These are phyloP conservation scores for Coemansia furcata DNA, from an alignment of 192 early-diverging fungal species.

Conservation along the genomic window DNA sequence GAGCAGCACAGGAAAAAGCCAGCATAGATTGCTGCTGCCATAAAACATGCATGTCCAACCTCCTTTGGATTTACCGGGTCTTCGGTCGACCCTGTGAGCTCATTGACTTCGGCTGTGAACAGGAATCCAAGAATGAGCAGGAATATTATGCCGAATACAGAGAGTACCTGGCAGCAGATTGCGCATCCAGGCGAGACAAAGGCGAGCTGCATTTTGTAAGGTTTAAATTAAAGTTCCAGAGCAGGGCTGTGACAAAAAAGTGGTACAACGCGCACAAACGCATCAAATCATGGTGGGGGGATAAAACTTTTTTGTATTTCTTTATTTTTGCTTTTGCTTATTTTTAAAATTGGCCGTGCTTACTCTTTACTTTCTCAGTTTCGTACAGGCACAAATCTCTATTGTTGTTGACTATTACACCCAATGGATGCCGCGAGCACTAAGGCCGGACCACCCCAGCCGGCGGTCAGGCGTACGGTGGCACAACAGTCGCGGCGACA, in stretches of 20 bases:
- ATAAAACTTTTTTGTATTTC: neutral
- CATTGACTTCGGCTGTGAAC: constrained; percentile 51
- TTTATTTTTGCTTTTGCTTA: neutral
- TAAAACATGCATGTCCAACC: constrained; percentile 51
- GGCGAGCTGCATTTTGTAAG: constrained; percentile 45
- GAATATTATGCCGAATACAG: constrained; percentile 51
- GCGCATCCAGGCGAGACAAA: constrained; percentile 54
- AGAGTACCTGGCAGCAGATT: constrained; percentile 51
- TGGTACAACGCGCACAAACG: neutral
- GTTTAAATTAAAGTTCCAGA: neutral
- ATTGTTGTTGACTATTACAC: neutral
- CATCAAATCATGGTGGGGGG: neutral
- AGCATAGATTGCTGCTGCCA: constrained; percentile 48
- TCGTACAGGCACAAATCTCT: neutral
- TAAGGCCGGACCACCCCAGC: neutral
- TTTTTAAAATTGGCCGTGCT: neutral
- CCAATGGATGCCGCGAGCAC: neutral
- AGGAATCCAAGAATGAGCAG: constrained; percentile 47
- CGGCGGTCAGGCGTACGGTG: neutral
- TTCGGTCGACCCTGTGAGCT: constrained; percentile 50
- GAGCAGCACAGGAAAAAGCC: constrained; percentile 53
- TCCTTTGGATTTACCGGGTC: constrained; percentile 54
- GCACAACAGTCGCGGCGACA: constrained; percentile 10
- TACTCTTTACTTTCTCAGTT: neutral
- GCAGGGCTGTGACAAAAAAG: neutral